Evolutionary conservation across 2,329 filamentous ascomycete species (phyloP).

Genomic region (Neocucurbitaria cava): DNA sequence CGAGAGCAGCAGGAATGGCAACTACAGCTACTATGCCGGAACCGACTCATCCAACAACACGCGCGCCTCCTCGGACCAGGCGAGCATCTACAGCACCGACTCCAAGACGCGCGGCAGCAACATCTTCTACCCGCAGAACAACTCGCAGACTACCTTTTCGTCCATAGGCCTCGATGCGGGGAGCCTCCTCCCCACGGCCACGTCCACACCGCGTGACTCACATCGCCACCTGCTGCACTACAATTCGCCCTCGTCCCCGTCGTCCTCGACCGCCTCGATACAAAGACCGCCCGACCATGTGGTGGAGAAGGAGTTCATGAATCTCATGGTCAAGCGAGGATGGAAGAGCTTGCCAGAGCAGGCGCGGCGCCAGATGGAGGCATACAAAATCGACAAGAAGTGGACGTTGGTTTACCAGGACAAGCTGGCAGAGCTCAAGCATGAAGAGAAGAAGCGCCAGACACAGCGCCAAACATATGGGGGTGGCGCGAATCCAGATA

Average conservation of each 20-base stretch:
- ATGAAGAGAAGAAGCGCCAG: slow-evolving; percentile 86
- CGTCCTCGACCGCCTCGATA: slow-evolving; percentile 61
- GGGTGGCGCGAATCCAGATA: slow-evolving; percentile 63
- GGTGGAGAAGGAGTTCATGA: slow-evolving; percentile 89
- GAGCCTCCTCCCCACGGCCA: slow-evolving; percentile 48
- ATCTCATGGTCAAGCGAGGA: slow-evolving; percentile 95
- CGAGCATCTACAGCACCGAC: slow-evolving; percentile 69
- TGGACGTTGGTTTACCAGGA: slow-evolving; percentile 98
- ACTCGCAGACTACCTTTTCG: slow-evolving; percentile 62
- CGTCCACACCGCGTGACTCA: slow-evolving; percentile 51
- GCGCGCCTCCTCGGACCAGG: slow-evolving; percentile 68
- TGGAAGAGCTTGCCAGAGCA: slow-evolving; percentile 98
- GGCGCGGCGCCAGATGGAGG: slow-evolving; percentile 92
- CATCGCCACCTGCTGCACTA: slow-evolving; percentile 51
- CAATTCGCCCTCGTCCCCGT: slow-evolving; percentile 54
- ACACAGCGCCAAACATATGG: slow-evolving; percentile 69
- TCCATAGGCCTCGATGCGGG: slow-evolving; percentile 53
- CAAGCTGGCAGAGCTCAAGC: slow-evolving; percentile 89
- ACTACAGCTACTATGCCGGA: slow-evolving; percentile 29
- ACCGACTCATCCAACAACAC: slow-evolving; percentile 58
- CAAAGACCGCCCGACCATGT: slow-evolving; percentile 78
- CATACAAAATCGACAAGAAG: slow-evolving; percentile 92
- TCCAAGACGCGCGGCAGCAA: slow-evolving; percentile 63
- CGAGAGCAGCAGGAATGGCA: slow-evolving; percentile 34
- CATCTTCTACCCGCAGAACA: slow-evolving; percentile 61